Evolutionary conservation across 768 basidiomycete species (phyloP).

Genomic region (Leccinum fibrillosum): DNA sequence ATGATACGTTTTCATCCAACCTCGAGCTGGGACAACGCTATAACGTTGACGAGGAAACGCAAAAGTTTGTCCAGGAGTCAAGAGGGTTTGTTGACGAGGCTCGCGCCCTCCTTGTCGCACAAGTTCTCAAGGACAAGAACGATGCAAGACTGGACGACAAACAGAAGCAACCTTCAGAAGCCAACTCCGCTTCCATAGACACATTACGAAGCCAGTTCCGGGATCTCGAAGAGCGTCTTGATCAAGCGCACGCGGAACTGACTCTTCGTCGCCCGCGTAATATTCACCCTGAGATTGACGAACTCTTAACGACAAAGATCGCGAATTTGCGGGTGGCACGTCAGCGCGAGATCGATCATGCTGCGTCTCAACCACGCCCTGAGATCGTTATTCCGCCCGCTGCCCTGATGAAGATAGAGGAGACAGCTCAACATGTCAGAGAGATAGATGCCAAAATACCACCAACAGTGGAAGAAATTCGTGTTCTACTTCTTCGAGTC

Average conservation of each 20-base stretch:
- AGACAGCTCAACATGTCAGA: slow-evolving; percentile 9
- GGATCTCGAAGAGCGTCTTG: slow-evolving; percentile 28
- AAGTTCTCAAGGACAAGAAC: slow-evolving; percentile 15
- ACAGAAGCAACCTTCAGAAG: background rate
- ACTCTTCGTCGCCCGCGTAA: slow-evolving; percentile 24
- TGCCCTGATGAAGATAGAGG: slow-evolving; percentile 18
- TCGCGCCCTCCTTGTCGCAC: slow-evolving; percentile 23
- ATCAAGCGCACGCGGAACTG: slow-evolving; percentile 29
- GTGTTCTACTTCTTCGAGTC: slow-evolving; percentile 22
- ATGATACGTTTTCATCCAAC: slow-evolving; percentile 20
- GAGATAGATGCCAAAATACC: slow-evolving; percentile 25
- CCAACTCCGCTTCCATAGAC: background rate
- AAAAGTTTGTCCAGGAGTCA: slow-evolving; percentile 23
- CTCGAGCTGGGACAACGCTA: slow-evolving; percentile 30
- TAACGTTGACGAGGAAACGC: slow-evolving; percentile 18
- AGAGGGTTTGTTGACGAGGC: slow-evolving; percentile 24
- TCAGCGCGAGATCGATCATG: slow-evolving; percentile 16
- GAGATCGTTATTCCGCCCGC: slow-evolving; percentile 21
- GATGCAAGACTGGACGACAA: slow-evolving; percentile 1
- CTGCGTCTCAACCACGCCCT: slow-evolving; percentile 11
- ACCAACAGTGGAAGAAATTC: slow-evolving; percentile 24
- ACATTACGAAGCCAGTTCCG: slow-evolving; percentile 17
- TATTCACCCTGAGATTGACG: slow-evolving; percentile 16
- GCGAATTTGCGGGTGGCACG: slow-evolving; percentile 20
- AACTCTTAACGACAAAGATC: slow-evolving; percentile 18